A percentile compares a stretch with the other conserved stretches of the same genome.
Evolutionary conservation across 495 filamentous ascomycete genomes (phyloP).

Genomic region (Xylaria sp.): DNA sequence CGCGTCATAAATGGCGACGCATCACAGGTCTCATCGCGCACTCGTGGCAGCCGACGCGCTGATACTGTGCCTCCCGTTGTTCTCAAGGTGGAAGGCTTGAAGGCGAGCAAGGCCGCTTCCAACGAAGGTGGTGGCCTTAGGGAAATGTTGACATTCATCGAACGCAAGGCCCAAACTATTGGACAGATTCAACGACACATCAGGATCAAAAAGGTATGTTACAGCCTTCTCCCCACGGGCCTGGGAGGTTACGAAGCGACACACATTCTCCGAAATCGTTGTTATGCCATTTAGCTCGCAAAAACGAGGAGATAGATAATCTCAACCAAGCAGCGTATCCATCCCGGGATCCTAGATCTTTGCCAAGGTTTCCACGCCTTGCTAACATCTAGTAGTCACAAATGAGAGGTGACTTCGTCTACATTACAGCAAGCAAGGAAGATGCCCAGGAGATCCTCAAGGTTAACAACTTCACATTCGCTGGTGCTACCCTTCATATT

Average conservation of each 20-base stretch:
- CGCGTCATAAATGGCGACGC: conserved; percentile 43
- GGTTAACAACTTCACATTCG: conserved; percentile 69
- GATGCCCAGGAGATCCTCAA: conserved; percentile 65
- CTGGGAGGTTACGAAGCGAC: conserved; percentile 52
- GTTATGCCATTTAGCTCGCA: conserved; percentile 59
- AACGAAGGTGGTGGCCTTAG: conserved; percentile 75
- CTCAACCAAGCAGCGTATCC: conserved; percentile 42
- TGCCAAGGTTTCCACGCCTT: conserved; percentile 62
- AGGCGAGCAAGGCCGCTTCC: conserved; percentile 72
- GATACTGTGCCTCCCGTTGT: conserved; percentile 34
- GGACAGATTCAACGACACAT: conserved; percentile 61
- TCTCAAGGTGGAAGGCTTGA: conserved; percentile 73
- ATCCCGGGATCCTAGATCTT: conserved; percentile 51
- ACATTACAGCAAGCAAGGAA: conserved; percentile 69
- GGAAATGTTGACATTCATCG: conserved; percentile 77
- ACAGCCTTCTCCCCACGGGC: conserved; percentile 45
- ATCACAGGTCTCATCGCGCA: conserved; percentile 31
- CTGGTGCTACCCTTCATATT: conserved; percentile 66
- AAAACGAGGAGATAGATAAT: conserved; percentile 56
- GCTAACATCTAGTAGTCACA: conserved; percentile 79
- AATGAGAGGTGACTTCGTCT: conserved; percentile 70
- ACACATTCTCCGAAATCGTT: conserved; percentile 50
- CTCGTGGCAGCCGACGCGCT: conserved; percentile 19
- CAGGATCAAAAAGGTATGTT: conserved; percentile 86
- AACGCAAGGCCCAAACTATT: conserved; percentile 72